Conservation (phyloP, 2,329 filamentous ascomycete genomes). For the Alternaria atra region DNA sequence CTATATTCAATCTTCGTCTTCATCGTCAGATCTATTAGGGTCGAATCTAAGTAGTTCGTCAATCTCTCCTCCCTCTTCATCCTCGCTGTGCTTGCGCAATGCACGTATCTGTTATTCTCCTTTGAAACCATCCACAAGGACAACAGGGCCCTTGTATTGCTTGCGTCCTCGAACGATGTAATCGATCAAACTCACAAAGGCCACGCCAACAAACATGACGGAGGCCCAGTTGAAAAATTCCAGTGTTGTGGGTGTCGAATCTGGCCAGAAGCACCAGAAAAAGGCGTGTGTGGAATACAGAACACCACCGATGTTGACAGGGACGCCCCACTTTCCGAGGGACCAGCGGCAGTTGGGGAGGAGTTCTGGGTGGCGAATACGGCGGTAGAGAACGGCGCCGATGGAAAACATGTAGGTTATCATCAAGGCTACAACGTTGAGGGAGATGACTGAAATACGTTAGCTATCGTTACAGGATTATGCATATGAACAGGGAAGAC, state of each 20-base stretch:
- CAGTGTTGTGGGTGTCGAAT: conserved; percentile 34
- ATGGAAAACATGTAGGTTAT: conserved; percentile 55
- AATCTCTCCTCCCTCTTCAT: background rate
- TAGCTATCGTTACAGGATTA: background rate
- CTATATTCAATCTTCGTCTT: conserved; percentile 8
- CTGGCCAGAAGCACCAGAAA: conserved; percentile 56
- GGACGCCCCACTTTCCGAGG: conserved; percentile 51
- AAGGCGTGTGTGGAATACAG: conserved; percentile 50
- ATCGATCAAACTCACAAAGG: conserved; percentile 35
- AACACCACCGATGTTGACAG: conserved; percentile 50
- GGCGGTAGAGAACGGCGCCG: conserved; percentile 52
- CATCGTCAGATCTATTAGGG: background rate
- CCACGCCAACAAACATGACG: conserved; percentile 47
- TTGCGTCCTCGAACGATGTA: conserved; percentile 44
- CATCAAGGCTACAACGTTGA: conserved; percentile 52
- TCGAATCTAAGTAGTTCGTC: background rate
- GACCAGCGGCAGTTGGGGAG: conserved; percentile 52
- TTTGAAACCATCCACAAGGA: conserved; percentile 37
- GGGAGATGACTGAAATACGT: conserved; percentile 45
- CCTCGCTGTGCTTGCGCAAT: background rate
- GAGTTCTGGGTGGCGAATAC: conserved; percentile 48
- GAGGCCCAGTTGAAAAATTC: conserved; percentile 49
- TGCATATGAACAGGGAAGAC: background rate
- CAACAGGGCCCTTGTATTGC: conserved; percentile 47
- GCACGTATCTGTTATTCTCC: conserved; percentile 20